Evolutionary conservation across 495 filamentous ascomycete species (phyloP).

Genomic region (Penicillium dipodomyicola): DNA sequence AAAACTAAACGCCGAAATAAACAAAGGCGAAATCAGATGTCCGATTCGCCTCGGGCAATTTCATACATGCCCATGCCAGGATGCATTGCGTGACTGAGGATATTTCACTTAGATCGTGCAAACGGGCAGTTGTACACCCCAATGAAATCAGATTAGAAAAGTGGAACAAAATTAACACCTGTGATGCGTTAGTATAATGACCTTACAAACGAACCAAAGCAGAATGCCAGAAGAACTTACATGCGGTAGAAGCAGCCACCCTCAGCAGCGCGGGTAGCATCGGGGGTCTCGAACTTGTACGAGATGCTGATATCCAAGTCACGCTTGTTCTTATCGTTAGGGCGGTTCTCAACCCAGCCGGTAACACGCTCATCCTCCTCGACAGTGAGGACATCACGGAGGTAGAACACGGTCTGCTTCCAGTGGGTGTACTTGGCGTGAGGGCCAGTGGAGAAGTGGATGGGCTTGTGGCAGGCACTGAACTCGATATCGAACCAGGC

Average conservation of each 20-base stretch:
- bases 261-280: conserved; percentile 62
- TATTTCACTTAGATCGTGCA: conserved; percentile 22
- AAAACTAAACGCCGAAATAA: conserved; percentile 39
- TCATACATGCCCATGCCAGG: conserved; percentile 33
- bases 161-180: conserved; percentile 43
- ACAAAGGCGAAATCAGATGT: conserved; percentile 25
- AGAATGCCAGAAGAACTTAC: conserved; percentile 46
- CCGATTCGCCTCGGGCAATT: conserved; percentile 25
- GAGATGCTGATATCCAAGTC: conserved; percentile 89
- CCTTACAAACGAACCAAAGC: background rate
- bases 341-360: conserved; percentile 74
- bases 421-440: conserved; percentile 92
- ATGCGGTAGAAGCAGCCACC: conserved; percentile 86
- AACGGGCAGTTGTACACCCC: conserved; percentile 22
- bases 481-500: conserved; percentile 99
- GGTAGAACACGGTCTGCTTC: conserved; percentile 93
- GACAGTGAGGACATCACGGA: conserved; percentile 79
- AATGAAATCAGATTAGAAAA: conserved; percentile 23
- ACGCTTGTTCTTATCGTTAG: conserved; percentile 89
- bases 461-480: conserved; percentile 85
- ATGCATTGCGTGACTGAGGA: conserved; percentile 24
- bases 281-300: conserved; percentile 75
- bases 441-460: conserved; percentile 80
- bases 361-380: conserved; percentile 71
- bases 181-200: conserved; percentile 26